Conservation (phyloP, 805 yeast species). For the Blastobotrys attinorum region DNA sequence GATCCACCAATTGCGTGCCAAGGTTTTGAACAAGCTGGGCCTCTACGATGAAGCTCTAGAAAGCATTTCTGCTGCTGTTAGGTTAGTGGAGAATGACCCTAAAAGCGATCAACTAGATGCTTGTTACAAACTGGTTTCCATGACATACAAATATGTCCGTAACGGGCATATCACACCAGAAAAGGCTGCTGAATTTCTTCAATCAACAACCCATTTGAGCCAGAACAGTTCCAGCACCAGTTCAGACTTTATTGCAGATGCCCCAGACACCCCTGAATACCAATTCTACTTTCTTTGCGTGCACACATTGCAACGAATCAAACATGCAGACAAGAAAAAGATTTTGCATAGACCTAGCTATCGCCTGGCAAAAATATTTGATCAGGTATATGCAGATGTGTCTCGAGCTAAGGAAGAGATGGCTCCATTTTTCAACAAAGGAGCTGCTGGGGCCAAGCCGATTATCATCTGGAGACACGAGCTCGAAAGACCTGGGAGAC, state of each 20-base stretch:
- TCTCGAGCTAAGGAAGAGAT: slow-evolving; percentile 57
- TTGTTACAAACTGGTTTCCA: slow-evolving; percentile 55
- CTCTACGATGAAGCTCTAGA: slow-evolving; percentile 31
- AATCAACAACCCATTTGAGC: slow-evolving; percentile 19
- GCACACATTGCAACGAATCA: slow-evolving; percentile 39
- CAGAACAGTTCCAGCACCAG: neutral
- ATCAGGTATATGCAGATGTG: slow-evolving; percentile 45
- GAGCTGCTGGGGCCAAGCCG: slow-evolving; percentile 52
- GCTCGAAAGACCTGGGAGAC: slow-evolving; percentile 85
- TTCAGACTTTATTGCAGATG: neutral
- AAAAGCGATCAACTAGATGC: slow-evolving; percentile 49
- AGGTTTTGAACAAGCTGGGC: slow-evolving; percentile 46
- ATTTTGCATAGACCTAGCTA: slow-evolving; percentile 89
- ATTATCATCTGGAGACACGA: slow-evolving; percentile 93
- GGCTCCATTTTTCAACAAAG: slow-evolving; percentile 53
- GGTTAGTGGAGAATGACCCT: slow-evolving; percentile 20
- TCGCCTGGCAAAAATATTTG: slow-evolving; percentile 56
- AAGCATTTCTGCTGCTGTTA: slow-evolving; percentile 31
- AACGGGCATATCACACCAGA: slow-evolving; percentile 28
- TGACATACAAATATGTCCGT: slow-evolving; percentile 48
- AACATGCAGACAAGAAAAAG: slow-evolving; percentile 61
- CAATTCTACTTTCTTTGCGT: slow-evolving; percentile 37
- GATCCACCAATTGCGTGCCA: slow-evolving; percentile 48
- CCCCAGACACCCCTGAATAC: neutral
- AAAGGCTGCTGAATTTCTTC: slow-evolving; percentile 36